phyloP scores from a whole-genome alignment of 257 asterid genomes.

The Coffea canephora region DNA sequence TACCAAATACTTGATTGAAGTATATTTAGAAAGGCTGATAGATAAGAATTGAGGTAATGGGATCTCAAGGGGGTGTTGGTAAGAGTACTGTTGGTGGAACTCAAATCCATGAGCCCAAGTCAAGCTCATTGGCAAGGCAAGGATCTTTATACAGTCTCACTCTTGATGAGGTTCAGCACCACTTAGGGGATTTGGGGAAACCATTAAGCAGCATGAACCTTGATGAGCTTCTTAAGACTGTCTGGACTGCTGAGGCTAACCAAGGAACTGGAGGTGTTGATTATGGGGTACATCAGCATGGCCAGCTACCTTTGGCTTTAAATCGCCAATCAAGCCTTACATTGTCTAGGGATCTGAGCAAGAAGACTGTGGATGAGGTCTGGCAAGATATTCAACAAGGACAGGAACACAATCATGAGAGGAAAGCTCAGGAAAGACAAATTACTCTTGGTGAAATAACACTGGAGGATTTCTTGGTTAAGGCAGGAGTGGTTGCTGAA shows the following conservation, averaged over 20 bases:
- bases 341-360: slow-evolving; percentile 67
- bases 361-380: slow-evolving; percentile 90
- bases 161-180: slow-evolving; percentile 86
- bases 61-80: slow-evolving; percentile 71
- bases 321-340: slow-evolving; percentile 49
- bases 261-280: slow-evolving; percentile 42
- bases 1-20: neutral
- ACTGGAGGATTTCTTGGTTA: slow-evolving; percentile 87
- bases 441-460: slow-evolving; percentile 80
- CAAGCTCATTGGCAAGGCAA: slow-evolving; percentile 52
- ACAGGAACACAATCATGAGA: slow-evolving; percentile 47
- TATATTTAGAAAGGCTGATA: slow-evolving; percentile 1
- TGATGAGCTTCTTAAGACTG: slow-evolving; percentile 86
- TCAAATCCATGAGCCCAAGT: slow-evolving; percentile 38
- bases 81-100: slow-evolving; percentile 29
- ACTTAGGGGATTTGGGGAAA: slow-evolving; percentile 75
- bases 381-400: slow-evolving; percentile 89
- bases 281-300: slow-evolving; percentile 32
- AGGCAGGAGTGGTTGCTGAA: slow-evolving; percentile 87
- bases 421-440: slow-evolving; percentile 42
- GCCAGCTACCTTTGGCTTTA: slow-evolving; percentile 32
- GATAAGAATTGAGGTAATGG: slow-evolving; percentile 39
- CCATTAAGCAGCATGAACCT: slow-evolving; percentile 87
- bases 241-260: slow-evolving; percentile 61
- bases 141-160: slow-evolving; percentile 84